Conservation (phyloP, 2,329 filamentous ascomycete genomes). For the Hirsutella thompsonii region DNA sequence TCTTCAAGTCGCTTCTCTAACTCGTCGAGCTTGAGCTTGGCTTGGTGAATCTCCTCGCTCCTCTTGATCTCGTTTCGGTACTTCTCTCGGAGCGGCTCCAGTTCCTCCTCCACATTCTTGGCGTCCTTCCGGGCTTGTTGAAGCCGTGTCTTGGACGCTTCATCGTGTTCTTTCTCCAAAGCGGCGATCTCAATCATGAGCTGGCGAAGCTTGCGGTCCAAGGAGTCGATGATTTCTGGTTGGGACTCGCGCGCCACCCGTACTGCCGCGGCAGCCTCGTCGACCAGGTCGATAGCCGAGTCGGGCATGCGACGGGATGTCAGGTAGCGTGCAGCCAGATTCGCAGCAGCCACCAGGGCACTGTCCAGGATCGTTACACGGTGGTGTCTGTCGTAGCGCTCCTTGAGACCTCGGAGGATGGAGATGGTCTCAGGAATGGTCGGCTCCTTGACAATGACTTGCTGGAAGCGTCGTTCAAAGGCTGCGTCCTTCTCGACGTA, state of each 20-base stretch:
- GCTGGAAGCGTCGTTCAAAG: slow-evolving; percentile 97
- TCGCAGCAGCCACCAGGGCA: slow-evolving; percentile 85
- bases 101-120: slow-evolving; percentile 86
- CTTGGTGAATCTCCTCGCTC: slow-evolving; percentile 83
- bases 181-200: slow-evolving; percentile 97
- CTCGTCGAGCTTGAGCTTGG: slow-evolving; percentile 87
- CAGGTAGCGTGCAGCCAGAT: slow-evolving; percentile 82
- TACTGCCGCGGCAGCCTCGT: slow-evolving; percentile 94
- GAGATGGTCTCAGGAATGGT: slow-evolving; percentile 82
- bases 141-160: slow-evolving; percentile 76
- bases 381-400: slow-evolving; percentile 96
- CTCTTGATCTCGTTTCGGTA: slow-evolving; percentile 89
- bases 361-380: slow-evolving; percentile 93
- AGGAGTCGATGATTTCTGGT: slow-evolving; percentile 86
- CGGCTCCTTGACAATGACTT: slow-evolving; percentile 94
- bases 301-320: slow-evolving; percentile 85
- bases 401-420: slow-evolving; percentile 95
- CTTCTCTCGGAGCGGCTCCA: slow-evolving; percentile 84
- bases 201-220: slow-evolving; percentile 82
- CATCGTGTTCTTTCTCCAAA: slow-evolving; percentile 84
- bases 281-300: slow-evolving; percentile 90
- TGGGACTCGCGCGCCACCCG: slow-evolving; percentile 91
- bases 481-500: slow-evolving; percentile 98
- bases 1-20: slow-evolving; percentile 88
- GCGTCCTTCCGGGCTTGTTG: slow-evolving; percentile 78